Evolutionary conservation across 1,284 basidiomycete species (phyloP).

Genomic region (Athelia psychrophila): DNA sequence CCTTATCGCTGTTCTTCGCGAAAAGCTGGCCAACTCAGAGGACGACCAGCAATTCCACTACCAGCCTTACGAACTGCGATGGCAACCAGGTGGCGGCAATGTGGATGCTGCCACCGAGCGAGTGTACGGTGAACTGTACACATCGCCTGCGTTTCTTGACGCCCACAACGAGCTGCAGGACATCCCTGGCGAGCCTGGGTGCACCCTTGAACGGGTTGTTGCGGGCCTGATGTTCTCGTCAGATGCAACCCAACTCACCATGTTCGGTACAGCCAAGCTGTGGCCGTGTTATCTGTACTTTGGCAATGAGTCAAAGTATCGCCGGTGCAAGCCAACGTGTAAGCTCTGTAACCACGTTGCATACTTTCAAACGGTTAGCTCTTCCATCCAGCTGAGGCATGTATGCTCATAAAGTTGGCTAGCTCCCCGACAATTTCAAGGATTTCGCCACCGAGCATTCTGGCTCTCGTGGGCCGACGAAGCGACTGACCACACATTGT

Average conservation of each 20-base stretch:
- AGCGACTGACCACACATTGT: conserved; percentile 11
- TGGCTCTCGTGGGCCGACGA: too few relatives aligned
- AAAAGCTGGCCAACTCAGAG: conserved; percentile 7
- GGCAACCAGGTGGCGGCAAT: conserved; percentile 8
- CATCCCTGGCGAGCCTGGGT: conserved; percentile 9
- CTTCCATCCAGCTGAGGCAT: too few relatives aligned
- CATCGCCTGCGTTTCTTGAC: conserved; percentile 24
- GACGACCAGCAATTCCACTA: conserved; percentile 13
- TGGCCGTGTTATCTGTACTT: conserved; percentile 38
- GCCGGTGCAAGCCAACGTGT: conserved; percentile 14
- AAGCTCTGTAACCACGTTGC: conserved; percentile 30
- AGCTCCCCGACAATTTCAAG: too few relatives aligned
- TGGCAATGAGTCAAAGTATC: conserved; percentile 35
- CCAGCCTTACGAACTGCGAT: conserved; percentile 15
- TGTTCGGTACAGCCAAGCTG: conserved; percentile 27
- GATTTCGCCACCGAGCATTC: too few relatives aligned
- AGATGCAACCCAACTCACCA: conserved; percentile 32
- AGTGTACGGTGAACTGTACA: conserved; percentile 22
- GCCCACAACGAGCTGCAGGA: conserved; percentile 21
- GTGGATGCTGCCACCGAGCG: conserved; percentile 11
- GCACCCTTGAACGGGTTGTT: conserved; percentile 19
- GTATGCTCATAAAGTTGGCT: too few relatives aligned
- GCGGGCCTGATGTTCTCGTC: conserved; percentile 32
- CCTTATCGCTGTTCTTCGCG: conserved; percentile 7
- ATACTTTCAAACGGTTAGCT: conserved; percentile 27